These are phyloP conservation scores for Groenewaldozyma sp. DNA, from an alignment of 1,139 yeast genomes.

Conservation along the genomic window DNA sequence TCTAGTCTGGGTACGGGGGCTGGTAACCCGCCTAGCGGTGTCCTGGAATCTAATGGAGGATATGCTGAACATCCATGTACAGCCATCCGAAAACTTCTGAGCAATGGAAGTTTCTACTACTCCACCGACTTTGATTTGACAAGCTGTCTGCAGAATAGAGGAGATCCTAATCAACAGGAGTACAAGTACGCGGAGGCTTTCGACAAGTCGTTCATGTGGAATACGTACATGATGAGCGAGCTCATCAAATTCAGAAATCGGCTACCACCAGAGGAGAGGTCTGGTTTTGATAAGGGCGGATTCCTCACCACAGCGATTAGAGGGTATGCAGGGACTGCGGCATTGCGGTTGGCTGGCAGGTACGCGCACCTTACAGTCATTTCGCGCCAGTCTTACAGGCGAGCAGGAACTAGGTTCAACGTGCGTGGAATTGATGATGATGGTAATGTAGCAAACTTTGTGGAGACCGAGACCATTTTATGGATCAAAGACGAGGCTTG, in stretches of 20 bases:
- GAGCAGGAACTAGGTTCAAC: constrained; percentile 93
- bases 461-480: constrained; percentile 81
- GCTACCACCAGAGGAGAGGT: constrained; percentile 49
- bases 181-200: constrained; percentile 33
- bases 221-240: constrained; percentile 80
- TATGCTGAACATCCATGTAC: constrained; percentile 70
- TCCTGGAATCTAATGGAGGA: constrained; percentile 18
- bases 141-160: constrained; percentile 50
- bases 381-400: constrained; percentile 87
- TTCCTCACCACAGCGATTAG: constrained; percentile 86
- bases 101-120: constrained; percentile 86
- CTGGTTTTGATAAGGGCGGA: constrained; percentile 59
- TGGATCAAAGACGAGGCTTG: constrained; percentile 46
- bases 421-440: constrained; percentile 95
- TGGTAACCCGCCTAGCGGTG: constrained; percentile 16
- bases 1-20: too few species aligned
- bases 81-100: constrained; percentile 63
- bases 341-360: constrained; percentile 42
- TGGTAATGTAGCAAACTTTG: constrained; percentile 92
- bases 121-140: constrained; percentile 90
- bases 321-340: constrained; percentile 81
- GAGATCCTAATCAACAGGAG: constrained; percentile 20
- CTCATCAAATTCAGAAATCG: constrained; percentile 65
- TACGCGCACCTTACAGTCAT: constrained; percentile 63
- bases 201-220: constrained; percentile 94